These are phyloP conservation scores for Eucalyptus polybractea DNA, from an alignment of 345 rosid species.

Conservation along the genomic window DNA sequence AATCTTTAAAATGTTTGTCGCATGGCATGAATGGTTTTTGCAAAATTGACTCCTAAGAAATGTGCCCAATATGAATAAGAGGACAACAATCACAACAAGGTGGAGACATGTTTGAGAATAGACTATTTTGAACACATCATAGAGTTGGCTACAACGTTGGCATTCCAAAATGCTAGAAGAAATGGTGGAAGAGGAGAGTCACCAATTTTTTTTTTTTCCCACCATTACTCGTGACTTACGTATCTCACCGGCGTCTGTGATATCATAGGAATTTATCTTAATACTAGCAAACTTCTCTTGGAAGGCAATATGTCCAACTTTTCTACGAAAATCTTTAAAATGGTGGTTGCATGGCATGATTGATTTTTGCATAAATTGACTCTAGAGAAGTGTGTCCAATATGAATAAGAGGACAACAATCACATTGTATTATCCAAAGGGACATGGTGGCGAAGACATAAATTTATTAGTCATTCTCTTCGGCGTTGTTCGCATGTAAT, in stretches of 20 bases:
- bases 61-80: not conserved
- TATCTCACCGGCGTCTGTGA: not conserved
- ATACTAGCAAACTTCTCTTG: not conserved
- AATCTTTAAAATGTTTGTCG: not conserved
- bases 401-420: not conserved
- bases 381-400: not conserved
- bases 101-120: not conserved
- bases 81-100: not conserved
- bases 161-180: not conserved
- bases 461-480: not conserved
- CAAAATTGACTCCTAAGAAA: not conserved
- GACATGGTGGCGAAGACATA: not conserved
- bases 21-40: not conserved
- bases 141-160: not conserved
- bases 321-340: not conserved
- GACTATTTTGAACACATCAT: not conserved
- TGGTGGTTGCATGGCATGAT: not conserved
- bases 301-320: not conserved
- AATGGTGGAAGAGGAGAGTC: not conserved
- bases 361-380: not conserved
- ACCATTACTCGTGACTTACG: not conserved
- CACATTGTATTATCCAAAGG: not conserved
- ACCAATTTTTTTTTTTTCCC: not conserved
- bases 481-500: not conserved
- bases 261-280: not conserved